These are phyloP conservation scores for Nematocida sp. DNA, from an alignment of 371 early-diverging fungal genomes.

Conservation along the genomic window DNA sequence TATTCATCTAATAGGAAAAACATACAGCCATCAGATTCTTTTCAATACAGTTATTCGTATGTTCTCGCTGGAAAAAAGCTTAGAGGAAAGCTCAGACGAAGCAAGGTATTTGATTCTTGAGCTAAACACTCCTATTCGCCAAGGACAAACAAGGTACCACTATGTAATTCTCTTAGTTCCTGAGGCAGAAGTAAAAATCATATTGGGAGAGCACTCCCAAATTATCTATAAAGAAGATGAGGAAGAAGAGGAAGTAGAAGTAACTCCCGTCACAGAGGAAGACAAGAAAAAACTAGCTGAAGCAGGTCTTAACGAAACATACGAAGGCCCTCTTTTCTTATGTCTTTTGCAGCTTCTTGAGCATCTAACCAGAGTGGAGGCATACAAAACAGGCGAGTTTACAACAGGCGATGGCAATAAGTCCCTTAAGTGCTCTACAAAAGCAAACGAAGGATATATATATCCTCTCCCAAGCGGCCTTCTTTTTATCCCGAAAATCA, in stretches of 20 bases:
- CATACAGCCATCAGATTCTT: constrained; percentile 66
- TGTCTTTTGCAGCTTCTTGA: constrained; percentile 82
- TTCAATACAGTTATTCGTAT: constrained; percentile 57
- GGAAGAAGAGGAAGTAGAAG: constrained; percentile 51
- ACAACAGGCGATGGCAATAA: constrained; percentile 65
- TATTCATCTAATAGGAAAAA: constrained; percentile 62
- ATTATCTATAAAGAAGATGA: constrained; percentile 48
- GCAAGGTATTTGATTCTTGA: constrained; percentile 74
- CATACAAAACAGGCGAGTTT: constrained; percentile 70
- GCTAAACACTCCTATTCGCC: constrained; percentile 87
- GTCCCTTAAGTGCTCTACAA: constrained; percentile 86
- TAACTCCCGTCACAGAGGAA: constrained; percentile 18
- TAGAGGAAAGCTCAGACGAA: constrained; percentile 52
- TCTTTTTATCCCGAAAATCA: constrained; percentile 85
- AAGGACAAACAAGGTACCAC: constrained; percentile 94
- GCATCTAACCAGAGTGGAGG: constrained; percentile 74
- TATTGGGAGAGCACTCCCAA: constrained; percentile 28
- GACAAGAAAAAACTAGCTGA: constrained; percentile 63
- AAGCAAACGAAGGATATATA: constrained; percentile 90
- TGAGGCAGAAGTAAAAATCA: constrained; percentile 17
- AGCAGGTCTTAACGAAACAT: constrained; percentile 74
- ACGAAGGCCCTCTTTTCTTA: constrained; percentile 79
- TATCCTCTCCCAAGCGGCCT: constrained; percentile 85
- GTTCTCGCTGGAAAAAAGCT: constrained; percentile 56
- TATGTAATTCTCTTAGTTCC: constrained; percentile 85